phyloP scores from a whole-genome alignment of 169 alveolate species.

The Eimeria praecox region DNA sequence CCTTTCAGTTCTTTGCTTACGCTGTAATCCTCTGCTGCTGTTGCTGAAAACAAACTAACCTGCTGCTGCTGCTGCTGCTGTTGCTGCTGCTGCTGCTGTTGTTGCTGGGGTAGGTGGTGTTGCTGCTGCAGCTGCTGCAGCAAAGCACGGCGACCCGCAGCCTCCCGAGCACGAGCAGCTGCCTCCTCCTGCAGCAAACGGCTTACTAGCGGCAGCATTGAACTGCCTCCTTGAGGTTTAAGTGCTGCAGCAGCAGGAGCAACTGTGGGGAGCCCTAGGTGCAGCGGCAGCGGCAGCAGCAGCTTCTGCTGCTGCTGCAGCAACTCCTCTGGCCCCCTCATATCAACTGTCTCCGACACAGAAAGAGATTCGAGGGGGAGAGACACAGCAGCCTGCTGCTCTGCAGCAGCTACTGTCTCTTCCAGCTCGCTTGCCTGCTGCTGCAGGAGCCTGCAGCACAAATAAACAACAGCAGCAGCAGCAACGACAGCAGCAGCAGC shows the following conservation, averaged over 20 bases:
- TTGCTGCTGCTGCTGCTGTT: neutral
- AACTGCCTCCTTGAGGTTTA: neutral
- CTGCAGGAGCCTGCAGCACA: conserved; percentile 61
- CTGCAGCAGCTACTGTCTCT: conserved; percentile 1
- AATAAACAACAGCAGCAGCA: conserved; percentile 52
- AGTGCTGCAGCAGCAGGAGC: neutral
- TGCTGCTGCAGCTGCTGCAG: conserved; percentile 73
- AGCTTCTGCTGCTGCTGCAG: conserved; percentile 61
- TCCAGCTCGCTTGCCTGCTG: conserved; percentile 10
- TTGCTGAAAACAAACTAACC: neutral
- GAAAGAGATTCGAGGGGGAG: neutral
- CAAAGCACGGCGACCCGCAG: conserved; percentile 68
- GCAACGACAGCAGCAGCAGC: neutral
- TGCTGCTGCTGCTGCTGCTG: neutral
- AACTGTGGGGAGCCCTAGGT: neutral
- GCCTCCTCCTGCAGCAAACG: conserved; percentile 41
- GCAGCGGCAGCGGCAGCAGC: conserved; percentile 30
- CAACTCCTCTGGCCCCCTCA: neutral
- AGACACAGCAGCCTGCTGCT: conserved; percentile 18
- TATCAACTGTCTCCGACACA: neutral
- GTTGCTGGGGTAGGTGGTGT: neutral
- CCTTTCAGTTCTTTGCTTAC: neutral
- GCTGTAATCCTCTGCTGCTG: neutral
- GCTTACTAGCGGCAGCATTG: conserved; percentile 33
- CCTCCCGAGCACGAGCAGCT: conserved; percentile 27